A percentile compares a stretch with the other conserved stretches of the same genome.
Evolutionary conservation across 129 eudicot genomes (phyloP).

Genomic region (Helianthus tuberosus): DNA sequence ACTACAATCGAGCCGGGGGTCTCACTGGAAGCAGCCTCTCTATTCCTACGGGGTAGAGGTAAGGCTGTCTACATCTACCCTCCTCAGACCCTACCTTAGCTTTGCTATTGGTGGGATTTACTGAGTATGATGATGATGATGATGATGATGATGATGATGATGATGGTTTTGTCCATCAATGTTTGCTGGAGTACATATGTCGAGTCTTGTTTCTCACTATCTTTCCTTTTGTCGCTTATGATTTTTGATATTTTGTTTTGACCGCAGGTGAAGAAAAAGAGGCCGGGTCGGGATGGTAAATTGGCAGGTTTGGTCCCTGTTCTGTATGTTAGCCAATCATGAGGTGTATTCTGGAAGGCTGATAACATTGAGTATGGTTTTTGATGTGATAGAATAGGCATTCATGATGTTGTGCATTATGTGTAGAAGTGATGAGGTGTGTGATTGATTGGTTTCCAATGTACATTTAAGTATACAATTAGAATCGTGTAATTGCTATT

Average conservation of each 20-base stretch:
- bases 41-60: too few species aligned
- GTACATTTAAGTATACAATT: not conserved
- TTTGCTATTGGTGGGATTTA: too few species aligned
- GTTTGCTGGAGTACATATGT: not conserved
- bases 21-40: too few species aligned
- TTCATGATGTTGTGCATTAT: conserved; percentile 32
- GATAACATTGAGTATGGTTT: conserved; percentile 5
- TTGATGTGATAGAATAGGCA: conserved; percentile 21
- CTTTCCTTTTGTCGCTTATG: not conserved
- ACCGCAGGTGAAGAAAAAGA: conserved; percentile 87
- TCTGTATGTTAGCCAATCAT: conserved; percentile 81
- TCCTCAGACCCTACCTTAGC: too few species aligned
- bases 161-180: not conserved
- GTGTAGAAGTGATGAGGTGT: conserved; percentile 16
- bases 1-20: too few species aligned
- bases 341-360: conserved; percentile 19
- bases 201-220: not conserved
- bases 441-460: not conserved
- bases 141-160: too few species aligned
- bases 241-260: conserved; percentile 22
- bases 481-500: not conserved
- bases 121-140: too few species aligned
- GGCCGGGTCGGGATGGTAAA: conserved; percentile 90
- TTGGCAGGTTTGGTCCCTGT: conserved; percentile 96
- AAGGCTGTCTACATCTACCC: too few species aligned